Base-by-base conservation (phyloP, 148 eudicot genomes). In the Arctostaphylos glauca region DNA sequence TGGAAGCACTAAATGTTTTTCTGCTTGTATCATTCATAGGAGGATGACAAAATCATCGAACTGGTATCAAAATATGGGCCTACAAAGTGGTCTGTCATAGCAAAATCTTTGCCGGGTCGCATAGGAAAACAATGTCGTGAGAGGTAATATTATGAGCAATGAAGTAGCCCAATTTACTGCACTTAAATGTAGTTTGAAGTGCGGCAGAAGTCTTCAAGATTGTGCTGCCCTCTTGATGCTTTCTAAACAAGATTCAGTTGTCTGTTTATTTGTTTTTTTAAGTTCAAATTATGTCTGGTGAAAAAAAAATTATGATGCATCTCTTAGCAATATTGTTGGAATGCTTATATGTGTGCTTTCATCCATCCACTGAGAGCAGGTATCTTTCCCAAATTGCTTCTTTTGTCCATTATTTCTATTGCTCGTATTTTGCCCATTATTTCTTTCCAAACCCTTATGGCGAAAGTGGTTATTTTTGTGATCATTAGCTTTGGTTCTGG, bases 81-180 rank as follows among this genome's bases (percentile, higher is more conserved):
- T 55, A 87, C 94, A 78, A 96, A 94, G 88, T 96, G 98, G 98
- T 96, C 98, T 81, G 87, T 94, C 82, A 96, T 96, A 59, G 95
- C 98, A 19, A 94, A 93, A 87, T 91, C 95, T 78, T 88, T 96
- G 86, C 90, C 98, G 3, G 98, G 98, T 83, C 98, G 98, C 82
- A 96, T 96, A 46, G 98, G 98, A 84, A 96, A 96, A 82, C 98
- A 96, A 82, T 96, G 98, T 78, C 98, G 98, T 81, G 98, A 96
- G 81, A 92, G 98, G 98, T 96, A 92, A 77, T 38, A 74, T 70
- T 50, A 76, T 46, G 16, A 54, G 41, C 4, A 1, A 38, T 25
- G 41, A 56, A 41, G 18, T 31, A 53, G 12, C 18, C 13, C 23
- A 3, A 74, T 23, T 21, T 75, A 52, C 23, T 75, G 78, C 78